phyloP scores from a whole-genome alignment of 2,329 filamentous ascomycete genomes.

The Coleophoma crateriformis region DNA sequence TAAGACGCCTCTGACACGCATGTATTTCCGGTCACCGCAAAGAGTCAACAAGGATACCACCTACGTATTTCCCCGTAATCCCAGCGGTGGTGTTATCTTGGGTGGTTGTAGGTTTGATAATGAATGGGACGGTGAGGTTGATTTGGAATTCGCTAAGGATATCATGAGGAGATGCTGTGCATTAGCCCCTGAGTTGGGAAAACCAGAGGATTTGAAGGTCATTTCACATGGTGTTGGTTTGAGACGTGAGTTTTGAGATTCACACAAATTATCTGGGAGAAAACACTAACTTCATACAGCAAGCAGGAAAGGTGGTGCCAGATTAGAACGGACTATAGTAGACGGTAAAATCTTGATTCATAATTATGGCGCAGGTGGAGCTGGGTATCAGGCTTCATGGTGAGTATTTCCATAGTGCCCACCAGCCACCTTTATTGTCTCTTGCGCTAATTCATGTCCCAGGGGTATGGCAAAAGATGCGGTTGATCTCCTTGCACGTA shows the following conservation, averaged over 20 bases:
- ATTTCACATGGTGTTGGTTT: conserved; percentile 28
- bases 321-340: conserved; percentile 24
- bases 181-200: conserved; percentile 27
- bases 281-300: conserved; percentile 6
- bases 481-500: conserved; percentile 9
- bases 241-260: conserved; percentile 19
- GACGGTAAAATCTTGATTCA: conserved; percentile 25
- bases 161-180: conserved; percentile 29
- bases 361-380: conserved; percentile 40
- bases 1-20: conserved; percentile 27
- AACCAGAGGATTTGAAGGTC: conserved; percentile 27
- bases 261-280: too few species aligned
- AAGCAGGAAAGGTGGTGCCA: conserved; percentile 23
- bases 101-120: conserved; percentile 28
- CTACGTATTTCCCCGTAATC: conserved; percentile 37
- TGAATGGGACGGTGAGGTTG: conserved; percentile 26
- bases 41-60: conserved; percentile 35
- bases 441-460: not conserved
- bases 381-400: conserved; percentile 36
- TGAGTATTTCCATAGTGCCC: not conserved
- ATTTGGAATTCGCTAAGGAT: conserved; percentile 24
- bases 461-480: conserved; percentile 18
- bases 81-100: conserved; percentile 28
- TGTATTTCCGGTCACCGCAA: conserved; percentile 36
- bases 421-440: not conserved